Percentiles rank a stretch among this genome's conserved stretches.
Evolutionary conservation across 805 yeast species (phyloP).

Genomic region (Candida xiaguanensis): DNA sequence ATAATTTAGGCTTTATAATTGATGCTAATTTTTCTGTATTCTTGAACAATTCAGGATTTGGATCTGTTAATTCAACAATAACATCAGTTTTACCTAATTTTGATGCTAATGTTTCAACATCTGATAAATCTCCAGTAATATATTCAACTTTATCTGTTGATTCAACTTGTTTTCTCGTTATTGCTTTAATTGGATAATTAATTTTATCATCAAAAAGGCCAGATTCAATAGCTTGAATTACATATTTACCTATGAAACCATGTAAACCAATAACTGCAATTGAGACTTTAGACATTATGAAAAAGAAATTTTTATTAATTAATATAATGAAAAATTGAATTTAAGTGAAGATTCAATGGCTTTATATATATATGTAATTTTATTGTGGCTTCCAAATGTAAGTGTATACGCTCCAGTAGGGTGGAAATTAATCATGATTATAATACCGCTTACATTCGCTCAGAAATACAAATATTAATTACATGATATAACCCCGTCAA

Average conservation of each 20-base stretch:
- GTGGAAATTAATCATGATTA: too few species aligned
- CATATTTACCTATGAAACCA: slow-evolving; percentile 51
- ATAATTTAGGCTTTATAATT: slow-evolving; percentile 44
- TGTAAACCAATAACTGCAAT: slow-evolving; percentile 52
- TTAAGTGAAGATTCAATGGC: too few species aligned
- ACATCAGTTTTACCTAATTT: slow-evolving; percentile 29
- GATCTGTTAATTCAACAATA: slow-evolving; percentile 42
- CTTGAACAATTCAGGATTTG: slow-evolving; percentile 25
- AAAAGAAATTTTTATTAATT: neutral
- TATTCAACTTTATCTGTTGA: slow-evolving; percentile 38
- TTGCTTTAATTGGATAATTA: slow-evolving; percentile 46
- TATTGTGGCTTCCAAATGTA: too few species aligned
- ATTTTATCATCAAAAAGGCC: slow-evolving; percentile 39
- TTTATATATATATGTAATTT: too few species aligned
- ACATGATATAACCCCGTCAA: too few species aligned
- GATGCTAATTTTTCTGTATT: slow-evolving; percentile 35
- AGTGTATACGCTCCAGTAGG: too few species aligned
- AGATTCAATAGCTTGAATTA: slow-evolving; percentile 43
- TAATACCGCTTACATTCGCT: too few species aligned
- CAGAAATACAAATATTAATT: too few species aligned
- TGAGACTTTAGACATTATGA: slow-evolving; percentile 15
- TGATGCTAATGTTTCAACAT: neutral
- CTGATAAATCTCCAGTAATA: slow-evolving; percentile 24
- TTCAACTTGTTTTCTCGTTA: slow-evolving; percentile 42
- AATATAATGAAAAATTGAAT: neutral